Conservation (phyloP, 805 yeast species). For the Tetrapisispora taiwanensis region DNA sequence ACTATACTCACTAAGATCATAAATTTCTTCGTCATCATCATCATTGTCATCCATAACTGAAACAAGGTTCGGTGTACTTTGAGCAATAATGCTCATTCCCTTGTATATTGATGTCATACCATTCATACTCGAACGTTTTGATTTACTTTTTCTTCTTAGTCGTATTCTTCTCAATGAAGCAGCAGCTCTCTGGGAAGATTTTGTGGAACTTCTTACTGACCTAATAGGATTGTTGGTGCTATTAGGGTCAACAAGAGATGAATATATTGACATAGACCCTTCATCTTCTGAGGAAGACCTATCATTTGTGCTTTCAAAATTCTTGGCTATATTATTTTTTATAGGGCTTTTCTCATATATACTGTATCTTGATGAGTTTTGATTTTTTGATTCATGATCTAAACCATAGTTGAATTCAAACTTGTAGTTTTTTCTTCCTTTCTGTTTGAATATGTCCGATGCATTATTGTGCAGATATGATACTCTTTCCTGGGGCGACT, state of each 20-base stretch:
- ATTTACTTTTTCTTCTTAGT: constrained; percentile 46
- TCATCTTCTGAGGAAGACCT: constrained; percentile 41
- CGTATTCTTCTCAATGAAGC: constrained; percentile 54
- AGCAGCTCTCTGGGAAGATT: constrained; percentile 54
- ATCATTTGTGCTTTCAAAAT: background rate
- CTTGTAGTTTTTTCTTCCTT: constrained; percentile 23
- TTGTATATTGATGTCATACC: constrained; percentile 19
- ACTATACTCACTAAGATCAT: background rate
- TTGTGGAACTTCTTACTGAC: constrained; percentile 30
- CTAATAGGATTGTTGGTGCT: constrained; percentile 29
- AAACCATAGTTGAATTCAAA: constrained; percentile 26
- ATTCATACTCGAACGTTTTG: constrained; percentile 29
- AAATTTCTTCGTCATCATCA: constrained; percentile 6
- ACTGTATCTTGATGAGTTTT: background rate
- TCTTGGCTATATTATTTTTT: background rate
- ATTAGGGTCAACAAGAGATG: constrained; percentile 36
- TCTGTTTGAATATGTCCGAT: constrained; percentile 12
- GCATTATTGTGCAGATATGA: background rate
- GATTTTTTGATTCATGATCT: background rate
- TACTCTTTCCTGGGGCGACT: constrained; percentile 7
- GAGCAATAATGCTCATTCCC: constrained; percentile 17
- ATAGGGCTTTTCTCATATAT: background rate
- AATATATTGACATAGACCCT: constrained; percentile 56
- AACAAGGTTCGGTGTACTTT: constrained; percentile 28
- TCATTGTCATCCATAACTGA: constrained; percentile 18